Percentiles rank a stretch among this genome's conserved stretches.
Conservation (phyloP, 75 land plant genomes). For the Cupressus sempervirens region DNA sequence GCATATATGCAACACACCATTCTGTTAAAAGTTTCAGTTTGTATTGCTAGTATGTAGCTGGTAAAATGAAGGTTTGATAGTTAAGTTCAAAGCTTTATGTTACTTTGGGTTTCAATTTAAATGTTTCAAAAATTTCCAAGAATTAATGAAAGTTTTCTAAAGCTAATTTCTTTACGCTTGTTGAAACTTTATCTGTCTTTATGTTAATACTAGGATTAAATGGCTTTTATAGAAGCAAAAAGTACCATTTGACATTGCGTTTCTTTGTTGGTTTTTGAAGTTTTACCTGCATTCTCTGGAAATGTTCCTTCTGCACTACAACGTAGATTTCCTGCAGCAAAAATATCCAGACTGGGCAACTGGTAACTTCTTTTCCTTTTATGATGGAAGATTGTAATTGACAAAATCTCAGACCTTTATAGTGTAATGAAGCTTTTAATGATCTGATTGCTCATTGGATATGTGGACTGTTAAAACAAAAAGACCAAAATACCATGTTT, state of each 20-base stretch:
- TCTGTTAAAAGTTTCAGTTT: background rate
- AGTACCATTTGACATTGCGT: background rate
- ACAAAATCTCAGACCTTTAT: background rate
- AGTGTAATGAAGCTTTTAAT: background rate
- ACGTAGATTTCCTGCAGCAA: slow-evolving; percentile 49
- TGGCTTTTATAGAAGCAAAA: background rate
- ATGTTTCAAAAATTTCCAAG: background rate
- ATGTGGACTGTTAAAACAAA: background rate
- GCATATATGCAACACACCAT: background rate
- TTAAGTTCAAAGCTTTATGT: background rate
- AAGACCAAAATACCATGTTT: background rate
- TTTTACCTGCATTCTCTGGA: slow-evolving; percentile 78
- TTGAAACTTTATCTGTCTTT: background rate
- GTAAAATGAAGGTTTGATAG: background rate
- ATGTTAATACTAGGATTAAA: background rate
- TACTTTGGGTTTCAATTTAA: background rate
- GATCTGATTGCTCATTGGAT: background rate
- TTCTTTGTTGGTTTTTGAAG: slow-evolving; percentile 32
- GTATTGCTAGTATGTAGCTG: background rate
- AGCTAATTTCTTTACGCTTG: background rate
- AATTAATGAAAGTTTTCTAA: background rate
- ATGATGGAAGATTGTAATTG: background rate
- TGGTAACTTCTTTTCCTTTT: slow-evolving; percentile 36
- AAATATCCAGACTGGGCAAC: slow-evolving; percentile 58
- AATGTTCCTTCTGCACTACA: slow-evolving; percentile 64